Base-by-base conservation (phyloP, 495 filamentous ascomycete genomes). In the Penicillium angulare region DNA sequence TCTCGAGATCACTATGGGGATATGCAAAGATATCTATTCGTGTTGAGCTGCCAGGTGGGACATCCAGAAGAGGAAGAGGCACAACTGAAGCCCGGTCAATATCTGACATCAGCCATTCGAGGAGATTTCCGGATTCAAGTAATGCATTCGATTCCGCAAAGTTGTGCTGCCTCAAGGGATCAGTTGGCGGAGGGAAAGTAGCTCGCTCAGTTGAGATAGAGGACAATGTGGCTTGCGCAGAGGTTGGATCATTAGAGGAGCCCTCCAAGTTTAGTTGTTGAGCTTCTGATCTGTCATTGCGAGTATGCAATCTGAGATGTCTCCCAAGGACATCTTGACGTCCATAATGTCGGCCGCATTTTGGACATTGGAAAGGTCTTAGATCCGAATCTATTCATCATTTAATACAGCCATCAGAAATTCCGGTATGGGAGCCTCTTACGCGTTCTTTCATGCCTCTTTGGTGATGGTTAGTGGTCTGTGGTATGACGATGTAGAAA, bases 381-480 rank as follows among this genome's bases (percentile, higher is more conserved):
- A 48, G 33, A 47, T 62, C 56, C 10, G 42, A 41, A 53, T 57
- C 57, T 61, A 21, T n/a, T 24, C 8, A 20, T 6, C 0, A 3
- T 3, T 45, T 10, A 13, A 33, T 35, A n/a, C 24, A 17, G 26
- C 16, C 21, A 21, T 24, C 8, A 21, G 12, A 3, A 16, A 16
- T 17, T n/a, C n/a, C n/a, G 13, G 18, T 9, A 10, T 24, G 10
- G n/a, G 8, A 8, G 5, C 43, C 3, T 38, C 55, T 29, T 35
- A 53, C 50, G 50, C n/a, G 50, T 58, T 41, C 55, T 38, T 29
- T 58, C 50, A 47, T 53, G 55, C 36, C 55, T 50, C 55, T 58
- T 16, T 1, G 13, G 36, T 10, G 8, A 10, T 16, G 7, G 53
- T 52, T 23, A 53, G 23, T 40, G 13, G 18, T 17, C 18, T 40